Base-by-base conservation (phyloP, 176 grass and related monocot species). In the Calamus simplicifolius region DNA sequence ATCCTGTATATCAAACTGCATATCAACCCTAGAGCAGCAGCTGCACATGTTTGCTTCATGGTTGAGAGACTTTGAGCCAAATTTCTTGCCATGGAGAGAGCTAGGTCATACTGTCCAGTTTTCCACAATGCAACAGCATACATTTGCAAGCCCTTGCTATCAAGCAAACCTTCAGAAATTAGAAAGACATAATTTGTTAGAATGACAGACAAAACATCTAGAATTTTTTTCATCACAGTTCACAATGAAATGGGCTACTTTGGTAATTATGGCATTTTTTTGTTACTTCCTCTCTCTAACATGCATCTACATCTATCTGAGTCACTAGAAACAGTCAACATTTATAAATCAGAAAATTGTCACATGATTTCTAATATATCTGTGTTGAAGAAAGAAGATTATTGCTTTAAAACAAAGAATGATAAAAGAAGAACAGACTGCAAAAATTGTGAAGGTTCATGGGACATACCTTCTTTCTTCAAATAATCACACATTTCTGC, bases 51-150 rank as follows among this genome's bases (percentile, higher is more conserved):
- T 4, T 73, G 57, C 48, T 74, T 76, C 81, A 97, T 91, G 63
- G 51, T 81, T 17, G 75, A 66, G 71, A 90, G 49, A 72, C 73
- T 88, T 63, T 84, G 75, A 75, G 81, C 69, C 63, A 97, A 79
- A 29, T 73, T 75, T 78, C 73, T 85, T 52, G 84, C 85, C 67
- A 88, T 54, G 48, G 72, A 67, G 27, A 97, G 81, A 73, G 87
- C 83, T 73, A 73, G 70, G 16, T 97, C 74, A 27, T 31, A 65
- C 16, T 30, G 83, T 53, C 86, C 86, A 73, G 67, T 66, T 85
- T 88, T 97, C 80, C 83, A 97, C 75, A 97, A 80, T 82, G 87
- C 71, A 84, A 97, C 16, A 80, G 87, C 86, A 67, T 97, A 88
- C 78, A 90, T 73, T 78, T 91, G 92, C 55, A 97, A 77, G 61